Percentiles rank a stretch among this genome's conserved stretches.
Evolutionary conservation across 1,139 yeast genomes (phyloP).

Genomic region (Scheffersomyces segobiensis): DNA sequence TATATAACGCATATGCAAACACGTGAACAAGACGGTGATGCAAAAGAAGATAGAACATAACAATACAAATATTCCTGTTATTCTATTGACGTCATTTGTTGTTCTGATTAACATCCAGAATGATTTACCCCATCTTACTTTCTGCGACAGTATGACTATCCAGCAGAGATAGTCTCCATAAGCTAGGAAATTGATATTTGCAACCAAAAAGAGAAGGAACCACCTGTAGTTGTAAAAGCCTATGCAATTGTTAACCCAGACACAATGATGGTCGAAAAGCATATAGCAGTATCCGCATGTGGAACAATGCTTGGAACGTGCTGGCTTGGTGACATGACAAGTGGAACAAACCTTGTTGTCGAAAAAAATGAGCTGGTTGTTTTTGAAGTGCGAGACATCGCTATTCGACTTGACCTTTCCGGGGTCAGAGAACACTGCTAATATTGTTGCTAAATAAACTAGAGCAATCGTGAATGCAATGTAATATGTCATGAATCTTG

Average conservation of each 20-base stretch:
- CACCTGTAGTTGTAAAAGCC: conserved; percentile 75
- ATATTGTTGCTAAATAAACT: conserved; percentile 33
- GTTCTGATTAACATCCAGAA: conserved; percentile 29
- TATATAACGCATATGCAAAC: conserved; percentile 61
- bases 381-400: conserved; percentile 24
- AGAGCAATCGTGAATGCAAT: conserved; percentile 33
- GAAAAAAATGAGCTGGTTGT: conserved; percentile 63
- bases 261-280: conserved; percentile 85
- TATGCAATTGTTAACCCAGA: conserved; percentile 93
- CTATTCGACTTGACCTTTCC: conserved; percentile 34
- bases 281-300: conserved; percentile 68
- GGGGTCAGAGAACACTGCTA: conserved; percentile 58
- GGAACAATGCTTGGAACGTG: conserved; percentile 88
- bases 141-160: conserved; percentile 19
- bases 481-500: conserved; percentile 15
- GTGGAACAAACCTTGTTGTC: conserved; percentile 48
- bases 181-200: conserved; percentile 54
- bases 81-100: conserved; percentile 35
- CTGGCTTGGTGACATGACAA: conserved; percentile 72
- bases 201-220: conserved; percentile 62
- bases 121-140: conserved; percentile 11
- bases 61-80: conserved; percentile 53
- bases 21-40: conserved; percentile 56
- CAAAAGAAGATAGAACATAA: conserved; percentile 56
- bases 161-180: conserved; percentile 60